phyloP scores from a whole-genome alignment of 257 asterid genomes.

The Eucommia ulmoides region DNA sequence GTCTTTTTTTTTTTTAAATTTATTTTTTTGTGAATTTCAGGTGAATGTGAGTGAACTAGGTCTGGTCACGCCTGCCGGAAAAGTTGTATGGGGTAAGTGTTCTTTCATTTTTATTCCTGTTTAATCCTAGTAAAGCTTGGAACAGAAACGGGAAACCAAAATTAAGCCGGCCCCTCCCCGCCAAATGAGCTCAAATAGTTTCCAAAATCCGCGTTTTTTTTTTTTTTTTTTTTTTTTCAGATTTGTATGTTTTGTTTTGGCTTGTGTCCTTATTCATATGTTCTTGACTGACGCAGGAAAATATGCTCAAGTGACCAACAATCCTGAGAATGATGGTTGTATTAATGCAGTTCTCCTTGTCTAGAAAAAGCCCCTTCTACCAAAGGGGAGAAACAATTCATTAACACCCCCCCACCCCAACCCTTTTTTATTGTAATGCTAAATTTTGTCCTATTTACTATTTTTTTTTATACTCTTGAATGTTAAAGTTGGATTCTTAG shows the following conservation, averaged over 20 bases:
- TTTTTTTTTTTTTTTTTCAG: no score
- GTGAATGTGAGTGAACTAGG: slow-evolving; percentile 60
- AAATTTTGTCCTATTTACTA: no score
- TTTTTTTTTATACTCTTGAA: no score
- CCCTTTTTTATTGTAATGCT: no score
- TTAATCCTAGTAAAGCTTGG: no score
- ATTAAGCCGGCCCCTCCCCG: no score
- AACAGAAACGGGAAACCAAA: no score
- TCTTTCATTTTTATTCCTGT: no score
- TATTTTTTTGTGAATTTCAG: not conserved
- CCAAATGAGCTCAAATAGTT: no score
- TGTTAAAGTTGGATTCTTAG: no score
- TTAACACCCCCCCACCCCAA: not conserved
- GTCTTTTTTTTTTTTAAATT: not conserved
- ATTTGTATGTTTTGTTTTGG: not conserved
- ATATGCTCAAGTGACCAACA: not conserved
- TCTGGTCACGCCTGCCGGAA: slow-evolving; percentile 94
- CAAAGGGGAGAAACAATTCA: not conserved
- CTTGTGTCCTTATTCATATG: not conserved
- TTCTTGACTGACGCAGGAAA: not conserved
- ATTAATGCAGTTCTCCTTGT: slow-evolving; percentile 3
- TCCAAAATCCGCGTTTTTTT: not conserved
- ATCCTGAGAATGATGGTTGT: slow-evolving; percentile 3
- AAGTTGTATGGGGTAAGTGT: slow-evolving; percentile 89
- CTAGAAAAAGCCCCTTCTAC: not conserved